Percentiles rank a stretch among this genome's conserved stretches.
These are phyloP conservation scores for Liquidambar formosana DNA, from an alignment of 164 flowering plant species.

Conservation along the genomic window DNA sequence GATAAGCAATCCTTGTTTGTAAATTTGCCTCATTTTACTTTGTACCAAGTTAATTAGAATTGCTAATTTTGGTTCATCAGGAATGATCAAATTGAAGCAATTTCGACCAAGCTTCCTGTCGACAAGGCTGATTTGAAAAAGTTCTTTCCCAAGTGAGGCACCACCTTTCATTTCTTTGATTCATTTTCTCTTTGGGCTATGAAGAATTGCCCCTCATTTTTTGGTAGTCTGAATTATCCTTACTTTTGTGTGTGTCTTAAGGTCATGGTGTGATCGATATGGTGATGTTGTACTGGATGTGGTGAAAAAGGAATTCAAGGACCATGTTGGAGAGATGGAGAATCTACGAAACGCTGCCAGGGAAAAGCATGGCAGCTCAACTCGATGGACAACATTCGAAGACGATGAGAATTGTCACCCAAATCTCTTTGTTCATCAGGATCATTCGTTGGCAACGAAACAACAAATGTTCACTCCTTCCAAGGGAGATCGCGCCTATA, in stretches of 20 bases:
- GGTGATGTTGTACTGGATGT: conserved; percentile 79
- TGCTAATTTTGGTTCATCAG: no score
- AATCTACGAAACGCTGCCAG: conserved; percentile 33
- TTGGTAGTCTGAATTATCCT: neutral
- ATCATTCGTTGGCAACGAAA: no score
- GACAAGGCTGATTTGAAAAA: conserved; percentile 77
- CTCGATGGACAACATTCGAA: conserved; percentile 63
- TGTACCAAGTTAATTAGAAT: no score
- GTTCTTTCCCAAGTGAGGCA: conserved; percentile 74
- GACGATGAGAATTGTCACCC: conserved; percentile 74
- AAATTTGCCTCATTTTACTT: neutral
- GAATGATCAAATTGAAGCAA: conserved; percentile 76
- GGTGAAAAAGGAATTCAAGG: conserved; percentile 84
- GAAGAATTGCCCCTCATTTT: neutral
- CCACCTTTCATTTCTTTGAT: neutral
- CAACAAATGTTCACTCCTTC: no score
- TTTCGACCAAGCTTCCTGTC: conserved; percentile 78
- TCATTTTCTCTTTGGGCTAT: neutral
- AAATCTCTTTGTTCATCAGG: conserved; percentile 41
- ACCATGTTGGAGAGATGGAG: conserved; percentile 75
- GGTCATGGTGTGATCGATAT: conserved; percentile 78
- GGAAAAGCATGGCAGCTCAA: conserved; percentile 34
- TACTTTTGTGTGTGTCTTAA: conserved; percentile 7
- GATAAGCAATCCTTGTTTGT: neutral
- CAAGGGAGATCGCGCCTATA: conserved; percentile 1